These are phyloP conservation scores for Cryphonectria nitschkei DNA, from an alignment of 2,329 filamentous ascomycete species.

Conservation along the genomic window DNA sequence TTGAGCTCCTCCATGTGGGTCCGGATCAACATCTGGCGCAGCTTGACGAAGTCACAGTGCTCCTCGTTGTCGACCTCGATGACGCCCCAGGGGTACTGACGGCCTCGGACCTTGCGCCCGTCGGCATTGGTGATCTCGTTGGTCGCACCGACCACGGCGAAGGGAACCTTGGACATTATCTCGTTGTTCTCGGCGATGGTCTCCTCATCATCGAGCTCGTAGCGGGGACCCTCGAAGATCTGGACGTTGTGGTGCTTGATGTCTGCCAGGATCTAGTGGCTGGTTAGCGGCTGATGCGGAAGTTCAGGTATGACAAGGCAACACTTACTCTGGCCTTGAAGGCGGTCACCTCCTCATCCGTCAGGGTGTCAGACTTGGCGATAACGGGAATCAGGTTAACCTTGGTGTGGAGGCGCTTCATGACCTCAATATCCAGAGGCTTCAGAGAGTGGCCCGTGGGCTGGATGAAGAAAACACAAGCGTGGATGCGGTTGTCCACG, in stretches of 20 bases:
- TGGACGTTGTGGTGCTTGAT: constrained; percentile 97
- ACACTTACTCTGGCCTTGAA: constrained; percentile 94
- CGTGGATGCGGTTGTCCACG: constrained; percentile 98
- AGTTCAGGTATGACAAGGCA: not conserved
- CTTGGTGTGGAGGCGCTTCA: constrained; percentile 99
- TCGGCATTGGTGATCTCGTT: constrained; percentile 89
- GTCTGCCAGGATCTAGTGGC: constrained; percentile 82
- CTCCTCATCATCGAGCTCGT: constrained; percentile 98
- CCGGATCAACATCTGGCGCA: constrained; percentile 99
- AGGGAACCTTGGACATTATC: constrained; percentile 99
- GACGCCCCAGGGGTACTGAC: constrained; percentile 96
- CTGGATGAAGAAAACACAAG: constrained; percentile 99
- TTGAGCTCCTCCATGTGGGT: constrained; percentile 99
- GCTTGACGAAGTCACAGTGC: constrained; percentile 99
- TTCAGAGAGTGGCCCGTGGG: constrained; percentile 98
- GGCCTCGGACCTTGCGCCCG: constrained; percentile 93
- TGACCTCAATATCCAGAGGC: constrained; percentile 98
- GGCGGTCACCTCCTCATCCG: constrained; percentile 89
- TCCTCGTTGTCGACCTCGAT: constrained; percentile 99
- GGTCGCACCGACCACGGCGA: constrained; percentile 96
- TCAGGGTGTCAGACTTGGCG: constrained; percentile 97
- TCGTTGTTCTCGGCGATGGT: constrained; percentile 99
- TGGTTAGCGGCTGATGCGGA: constrained; percentile 22
- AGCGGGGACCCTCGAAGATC: constrained; percentile 98
- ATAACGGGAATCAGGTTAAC: constrained; percentile 99